A percentile compares a stretch with the other conserved stretches of the same genome.
Evolutionary conservation across 306 rosid species (phyloP).

Genomic region (Chamaecrista fasciculata): DNA sequence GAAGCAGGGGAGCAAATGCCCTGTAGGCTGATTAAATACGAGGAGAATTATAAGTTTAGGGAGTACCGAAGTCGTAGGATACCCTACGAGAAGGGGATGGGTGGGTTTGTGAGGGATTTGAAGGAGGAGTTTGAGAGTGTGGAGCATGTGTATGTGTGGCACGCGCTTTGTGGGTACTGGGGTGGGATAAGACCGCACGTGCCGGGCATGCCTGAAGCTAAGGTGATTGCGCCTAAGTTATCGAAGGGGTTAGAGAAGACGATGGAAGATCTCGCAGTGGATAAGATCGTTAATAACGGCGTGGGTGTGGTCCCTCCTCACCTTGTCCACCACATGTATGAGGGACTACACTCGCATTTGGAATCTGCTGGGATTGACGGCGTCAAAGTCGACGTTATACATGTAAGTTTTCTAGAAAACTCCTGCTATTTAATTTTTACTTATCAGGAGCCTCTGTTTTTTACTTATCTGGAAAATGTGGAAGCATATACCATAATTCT

Average conservation of each 20-base stretch:
- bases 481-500: too few relatives aligned
- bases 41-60: conserved; percentile 56
- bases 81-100: conserved; percentile 36
- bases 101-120: conserved; percentile 56
- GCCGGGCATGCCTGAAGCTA: conserved; percentile 42
- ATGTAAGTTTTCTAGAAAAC: conserved; percentile 36
- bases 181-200: conserved; percentile 59
- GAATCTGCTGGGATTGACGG: conserved; percentile 58
- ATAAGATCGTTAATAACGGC: conserved; percentile 44
- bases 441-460: too few relatives aligned
- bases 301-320: conserved; percentile 63
- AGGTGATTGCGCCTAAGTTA: conserved; percentile 39
- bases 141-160: conserved; percentile 73
- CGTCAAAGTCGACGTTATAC: conserved; percentile 73
- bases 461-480: too few relatives aligned
- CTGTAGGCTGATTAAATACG: conserved; percentile 43
- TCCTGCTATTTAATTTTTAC: background rate
- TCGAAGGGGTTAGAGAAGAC: conserved; percentile 45
- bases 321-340: conserved; percentile 41
- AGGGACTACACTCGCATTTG: conserved; percentile 57
- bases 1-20: conserved; percentile 62
- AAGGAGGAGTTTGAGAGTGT: conserved; percentile 55
- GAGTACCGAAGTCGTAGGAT: conserved; percentile 18
- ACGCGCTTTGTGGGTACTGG: conserved; percentile 75
- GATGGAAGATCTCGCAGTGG: conserved; percentile 66